Conservation (phyloP, 495 filamentous ascomycete species). For the Trichocladium uniseriatum region DNA sequence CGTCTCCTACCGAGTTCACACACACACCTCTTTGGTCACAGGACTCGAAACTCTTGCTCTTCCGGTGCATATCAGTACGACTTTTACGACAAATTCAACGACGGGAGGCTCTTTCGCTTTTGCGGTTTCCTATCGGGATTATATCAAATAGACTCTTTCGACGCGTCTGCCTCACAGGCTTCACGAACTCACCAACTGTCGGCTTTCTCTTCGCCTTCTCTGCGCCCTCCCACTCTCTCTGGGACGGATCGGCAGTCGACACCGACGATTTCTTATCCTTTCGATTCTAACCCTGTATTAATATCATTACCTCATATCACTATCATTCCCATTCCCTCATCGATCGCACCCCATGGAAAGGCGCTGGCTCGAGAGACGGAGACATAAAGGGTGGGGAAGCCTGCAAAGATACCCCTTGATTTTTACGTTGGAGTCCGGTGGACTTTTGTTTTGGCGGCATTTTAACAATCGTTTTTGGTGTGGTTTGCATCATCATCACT, state of each 20-base stretch:
- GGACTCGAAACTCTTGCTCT: neutral
- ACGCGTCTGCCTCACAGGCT: neutral
- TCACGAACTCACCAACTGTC: neutral
- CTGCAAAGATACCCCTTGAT: slow-evolving; percentile 1
- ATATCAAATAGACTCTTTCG: neutral
- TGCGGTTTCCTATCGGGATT: slow-evolving; percentile 9
- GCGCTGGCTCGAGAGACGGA: neutral
- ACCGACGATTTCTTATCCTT: neutral
- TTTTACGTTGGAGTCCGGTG: slow-evolving; percentile 3
- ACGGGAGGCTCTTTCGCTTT: slow-evolving; percentile 3
- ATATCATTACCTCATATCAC: neutral
- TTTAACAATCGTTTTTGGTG: neutral
- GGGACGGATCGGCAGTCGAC: neutral
- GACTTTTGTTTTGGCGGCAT: neutral
- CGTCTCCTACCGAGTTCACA: neutral
- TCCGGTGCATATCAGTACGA: slow-evolving; percentile 7
- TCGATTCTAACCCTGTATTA: neutral
- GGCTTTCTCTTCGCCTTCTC: neutral
- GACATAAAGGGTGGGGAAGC: neutral
- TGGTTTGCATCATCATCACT: neutral
- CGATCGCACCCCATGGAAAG: neutral
- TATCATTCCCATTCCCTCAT: neutral
- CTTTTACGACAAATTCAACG: slow-evolving; percentile 18
- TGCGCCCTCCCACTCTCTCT: neutral
- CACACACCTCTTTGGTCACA: neutral